A percentile compares a stretch with the other conserved stretches of the same genome.
Conservation (phyloP, 2,329 filamentous ascomycete genomes). For the Fusarium avenaceum region DNA sequence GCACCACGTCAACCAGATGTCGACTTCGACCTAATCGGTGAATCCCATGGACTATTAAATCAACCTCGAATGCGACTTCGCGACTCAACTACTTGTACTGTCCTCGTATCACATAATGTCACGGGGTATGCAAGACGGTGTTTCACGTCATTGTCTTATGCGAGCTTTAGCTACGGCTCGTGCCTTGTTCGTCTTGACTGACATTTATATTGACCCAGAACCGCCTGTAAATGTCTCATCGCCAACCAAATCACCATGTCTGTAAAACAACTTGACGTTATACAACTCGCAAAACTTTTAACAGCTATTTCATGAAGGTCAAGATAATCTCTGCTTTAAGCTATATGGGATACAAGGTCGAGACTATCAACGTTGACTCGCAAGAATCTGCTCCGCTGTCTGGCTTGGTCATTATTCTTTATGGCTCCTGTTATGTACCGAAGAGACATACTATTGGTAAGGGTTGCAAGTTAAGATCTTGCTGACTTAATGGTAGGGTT, state of each 20-base stretch:
- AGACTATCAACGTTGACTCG: neutral
- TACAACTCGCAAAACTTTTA: conserved; percentile 39
- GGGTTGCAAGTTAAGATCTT: conserved; percentile 31
- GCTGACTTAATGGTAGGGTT: conserved; percentile 35
- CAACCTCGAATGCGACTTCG: conserved; percentile 52
- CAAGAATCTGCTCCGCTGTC: neutral
- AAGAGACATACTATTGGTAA: conserved; percentile 27
- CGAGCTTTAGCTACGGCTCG: conserved; percentile 34
- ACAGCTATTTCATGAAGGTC: conserved; percentile 17
- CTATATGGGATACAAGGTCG: neutral
- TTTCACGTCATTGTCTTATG: conserved; percentile 46
- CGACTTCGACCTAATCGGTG: conserved; percentile 53
- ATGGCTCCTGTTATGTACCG: neutral
- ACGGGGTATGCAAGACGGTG: conserved; percentile 47
- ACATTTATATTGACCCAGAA: conserved; percentile 49
- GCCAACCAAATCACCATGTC: conserved; percentile 48
- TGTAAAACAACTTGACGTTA: conserved; percentile 52
- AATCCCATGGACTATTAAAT: conserved; percentile 53
- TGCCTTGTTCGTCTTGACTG: conserved; percentile 47
- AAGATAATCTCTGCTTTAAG: conserved; percentile 6
- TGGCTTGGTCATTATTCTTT: neutral
- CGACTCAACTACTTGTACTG: conserved; percentile 52
- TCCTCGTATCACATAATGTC: conserved; percentile 44
- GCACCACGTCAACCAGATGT: conserved; percentile 53
- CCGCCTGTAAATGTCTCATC: conserved; percentile 53